Evolutionary conservation across 1,284 basidiomycete species (phyloP).

Genomic region (Microstroma glucosiphilum): DNA sequence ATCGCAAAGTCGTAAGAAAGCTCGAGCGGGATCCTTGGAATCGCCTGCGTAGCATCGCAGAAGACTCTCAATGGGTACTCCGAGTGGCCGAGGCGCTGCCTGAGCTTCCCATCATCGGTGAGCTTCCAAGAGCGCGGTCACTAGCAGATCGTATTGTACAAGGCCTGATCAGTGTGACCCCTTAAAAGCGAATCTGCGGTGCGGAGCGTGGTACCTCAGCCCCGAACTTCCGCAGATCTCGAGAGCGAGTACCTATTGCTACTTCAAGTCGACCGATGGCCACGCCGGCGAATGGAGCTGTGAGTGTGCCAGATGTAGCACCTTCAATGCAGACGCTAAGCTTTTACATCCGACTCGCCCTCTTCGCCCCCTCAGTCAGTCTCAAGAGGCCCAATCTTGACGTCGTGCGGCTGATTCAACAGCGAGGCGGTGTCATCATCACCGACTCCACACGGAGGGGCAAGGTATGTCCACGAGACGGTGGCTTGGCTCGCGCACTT

Average conservation of each 20-base stretch:
- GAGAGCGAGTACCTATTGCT: slow-evolving; percentile 57
- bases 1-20: slow-evolving; percentile 8
- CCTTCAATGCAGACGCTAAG: slow-evolving; percentile 3
- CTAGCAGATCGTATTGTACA: no score
- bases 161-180: no score
- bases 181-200: slow-evolving; percentile 73
- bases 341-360: background rate
- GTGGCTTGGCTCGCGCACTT: background rate
- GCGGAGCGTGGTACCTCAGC: slow-evolving; percentile 86
- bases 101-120: slow-evolving; percentile 9
- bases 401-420: slow-evolving; percentile 61
- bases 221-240: slow-evolving; percentile 52
- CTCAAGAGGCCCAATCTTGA: slow-evolving; percentile 69
- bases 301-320: background rate
- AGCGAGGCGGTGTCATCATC: slow-evolving; percentile 62
- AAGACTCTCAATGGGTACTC: background rate
- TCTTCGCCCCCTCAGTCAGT: slow-evolving; percentile 16
- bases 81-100: slow-evolving; percentile 6
- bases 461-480: slow-evolving; percentile 55
- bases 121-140: no score
- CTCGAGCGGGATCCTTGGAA: slow-evolving; percentile 13
- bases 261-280: slow-evolving; percentile 97
- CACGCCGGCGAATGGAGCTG: slow-evolving; percentile 61
- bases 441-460: slow-evolving; percentile 90
- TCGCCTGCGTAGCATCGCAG: slow-evolving; percentile 10